Base-by-base conservation (phyloP, 2,329 filamentous ascomycete species). In the Fusarium fujikuroi region DNA sequence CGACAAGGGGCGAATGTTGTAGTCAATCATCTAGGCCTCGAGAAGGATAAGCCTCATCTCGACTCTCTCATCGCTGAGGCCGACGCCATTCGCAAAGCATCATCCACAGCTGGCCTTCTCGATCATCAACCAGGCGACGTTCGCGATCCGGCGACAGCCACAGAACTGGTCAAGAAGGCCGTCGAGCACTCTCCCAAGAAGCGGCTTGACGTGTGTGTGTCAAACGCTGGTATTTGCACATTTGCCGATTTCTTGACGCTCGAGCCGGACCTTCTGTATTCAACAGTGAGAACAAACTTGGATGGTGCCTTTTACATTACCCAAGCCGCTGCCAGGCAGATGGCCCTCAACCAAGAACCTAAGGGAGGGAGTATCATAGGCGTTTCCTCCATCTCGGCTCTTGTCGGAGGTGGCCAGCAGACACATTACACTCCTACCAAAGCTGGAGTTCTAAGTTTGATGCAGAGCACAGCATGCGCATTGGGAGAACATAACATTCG, bases 401-500 rank as follows among this genome's bases (percentile, higher is more conserved):
- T 95, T 18, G 92, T 95, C 1, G 94, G 94, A 42, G 94, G 94
- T 47, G 93, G 91, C 0, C 85, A 87, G 52, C 94, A 97, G 84
- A 91, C 90, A 32, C 94, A 97, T 80, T 97, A 97, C 83, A 97
- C 94, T 21, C 93, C 94, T 15, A 97, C 94, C 21, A 97, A 97
- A 82, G 94, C 94, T 0, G 94, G 93, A 5, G 88, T 97, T 6
- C 80, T 93, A 42, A 93, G 90, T 52, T 85, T 97, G 49, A 96
- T 97, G 89, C 94, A 97, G 84, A 94, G 91, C 73, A 91, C 90
- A 42, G 94, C 94, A 0, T 92, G 93, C 39, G 93, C 94, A 14
- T 82, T 97, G 49, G 94, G 94, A 0, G 88, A 89, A 77, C 88
- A 96, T 80, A 85, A 87, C 9, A 95, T 97, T 61, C 84, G 94